Evolutionary conservation across 78 protist genomes (phyloP).

Genomic region (Chrysochromulina parva): DNA sequence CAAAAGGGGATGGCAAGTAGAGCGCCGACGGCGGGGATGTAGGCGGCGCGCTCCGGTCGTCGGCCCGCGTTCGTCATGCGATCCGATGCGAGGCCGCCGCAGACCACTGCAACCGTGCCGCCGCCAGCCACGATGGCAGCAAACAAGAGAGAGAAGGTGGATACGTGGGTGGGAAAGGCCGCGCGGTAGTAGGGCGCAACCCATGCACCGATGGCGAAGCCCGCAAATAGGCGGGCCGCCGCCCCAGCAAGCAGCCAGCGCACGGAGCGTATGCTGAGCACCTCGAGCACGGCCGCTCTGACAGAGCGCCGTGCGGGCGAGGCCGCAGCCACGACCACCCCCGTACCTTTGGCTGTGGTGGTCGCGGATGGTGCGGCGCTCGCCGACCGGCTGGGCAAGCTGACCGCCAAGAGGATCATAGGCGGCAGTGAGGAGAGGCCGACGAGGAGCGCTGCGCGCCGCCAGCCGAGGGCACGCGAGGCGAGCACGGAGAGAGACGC

Average conservation of each 20-base stretch:
- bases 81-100: background rate
- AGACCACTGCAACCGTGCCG: background rate
- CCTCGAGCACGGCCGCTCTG: background rate
- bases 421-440: background rate
- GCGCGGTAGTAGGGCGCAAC: background rate
- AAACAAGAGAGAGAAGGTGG: background rate
- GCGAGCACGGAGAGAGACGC: background rate
- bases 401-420: background rate
- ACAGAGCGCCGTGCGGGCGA: background rate
- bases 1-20: background rate
- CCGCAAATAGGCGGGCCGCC: background rate
- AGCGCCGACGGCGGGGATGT: background rate
- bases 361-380: no score
- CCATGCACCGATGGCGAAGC: background rate
- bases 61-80: background rate
- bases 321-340: background rate
- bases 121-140: background rate
- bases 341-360: no score
- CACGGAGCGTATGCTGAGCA: background rate
- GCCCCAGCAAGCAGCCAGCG: background rate
- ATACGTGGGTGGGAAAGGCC: background rate
- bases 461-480: background rate
- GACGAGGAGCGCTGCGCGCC: background rate
- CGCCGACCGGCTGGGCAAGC: background rate
- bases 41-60: background rate